A percentile compares a stretch with the other conserved stretches of the same genome.
Evolutionary conservation across 371 early-diverging fungal genomes (phyloP).

Genomic region (Mortierella sp.): DNA sequence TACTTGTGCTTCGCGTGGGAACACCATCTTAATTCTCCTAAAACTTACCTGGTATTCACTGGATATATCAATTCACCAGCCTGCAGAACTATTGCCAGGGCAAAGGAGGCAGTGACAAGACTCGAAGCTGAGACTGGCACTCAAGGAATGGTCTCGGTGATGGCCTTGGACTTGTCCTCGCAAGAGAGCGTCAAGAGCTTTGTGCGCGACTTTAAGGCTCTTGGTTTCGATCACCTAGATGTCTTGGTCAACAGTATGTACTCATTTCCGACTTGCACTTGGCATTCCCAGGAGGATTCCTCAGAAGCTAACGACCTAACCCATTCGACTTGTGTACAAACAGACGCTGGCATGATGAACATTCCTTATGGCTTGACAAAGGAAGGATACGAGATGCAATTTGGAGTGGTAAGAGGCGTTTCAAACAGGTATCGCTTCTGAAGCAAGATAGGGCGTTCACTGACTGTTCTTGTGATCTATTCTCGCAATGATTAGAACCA

Average conservation of each 20-base stretch:
- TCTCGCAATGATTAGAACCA: slow-evolving; percentile 26
- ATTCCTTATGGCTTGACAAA: slow-evolving; percentile 41
- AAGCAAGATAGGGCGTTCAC: neutral
- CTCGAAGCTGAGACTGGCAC: slow-evolving; percentile 57
- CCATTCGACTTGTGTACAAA: neutral
- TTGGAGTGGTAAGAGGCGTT: slow-evolving; percentile 41
- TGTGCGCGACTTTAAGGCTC: slow-evolving; percentile 50
- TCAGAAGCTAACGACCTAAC: neutral
- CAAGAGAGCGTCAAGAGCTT: slow-evolving; percentile 58
- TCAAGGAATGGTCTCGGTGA: slow-evolving; percentile 37
- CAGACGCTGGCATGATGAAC: slow-evolving; percentile 58
- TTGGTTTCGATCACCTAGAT: slow-evolving; percentile 49
- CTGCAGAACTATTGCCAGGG: slow-evolving; percentile 31
- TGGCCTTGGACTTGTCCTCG: slow-evolving; percentile 62
- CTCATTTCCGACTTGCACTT: too few species aligned
- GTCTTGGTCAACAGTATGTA: slow-evolving; percentile 63
- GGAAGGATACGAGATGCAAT: slow-evolving; percentile 51
- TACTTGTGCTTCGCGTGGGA: too few species aligned
- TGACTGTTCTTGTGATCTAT: neutral
- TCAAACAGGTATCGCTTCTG: neutral
- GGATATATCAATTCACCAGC: slow-evolving; percentile 5
- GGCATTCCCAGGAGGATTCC: neutral
- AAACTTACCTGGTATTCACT: too few species aligned
- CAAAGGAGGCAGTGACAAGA: slow-evolving; percentile 50
- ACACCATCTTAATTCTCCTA: too few species aligned